Conservation (phyloP, 2,329 filamentous ascomycete species). For the Clarireedia monteithiana region DNA sequence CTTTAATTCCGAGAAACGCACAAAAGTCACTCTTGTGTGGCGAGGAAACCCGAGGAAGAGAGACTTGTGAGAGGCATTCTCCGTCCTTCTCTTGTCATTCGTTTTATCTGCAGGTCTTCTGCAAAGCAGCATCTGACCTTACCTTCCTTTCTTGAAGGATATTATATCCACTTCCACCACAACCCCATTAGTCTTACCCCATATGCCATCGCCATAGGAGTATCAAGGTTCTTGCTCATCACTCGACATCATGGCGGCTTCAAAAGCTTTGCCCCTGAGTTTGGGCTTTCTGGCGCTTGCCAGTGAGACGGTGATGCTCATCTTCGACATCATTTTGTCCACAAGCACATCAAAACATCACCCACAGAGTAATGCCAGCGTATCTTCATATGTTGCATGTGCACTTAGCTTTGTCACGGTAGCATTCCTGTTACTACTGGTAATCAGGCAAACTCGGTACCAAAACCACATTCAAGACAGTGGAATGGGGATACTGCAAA, state of each 20-base stretch:
- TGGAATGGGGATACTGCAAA: conserved; percentile 20
- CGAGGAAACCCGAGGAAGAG: neutral
- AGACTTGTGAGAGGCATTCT: neutral
- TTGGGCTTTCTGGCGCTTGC: conserved; percentile 24
- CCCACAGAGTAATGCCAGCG: conserved; percentile 9
- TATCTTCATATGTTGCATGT: conserved; percentile 23
- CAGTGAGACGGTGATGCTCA: conserved; percentile 23
- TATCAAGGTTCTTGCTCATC: neutral
- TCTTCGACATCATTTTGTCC: conserved; percentile 26
- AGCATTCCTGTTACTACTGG: conserved; percentile 19
- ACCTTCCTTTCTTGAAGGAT: neutral
- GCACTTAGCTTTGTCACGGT: conserved; percentile 18
- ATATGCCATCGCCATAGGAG: conserved; percentile 1
- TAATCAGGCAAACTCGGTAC: conserved; percentile 24
- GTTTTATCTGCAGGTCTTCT: neutral
- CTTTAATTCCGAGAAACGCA: neutral
- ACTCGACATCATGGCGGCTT: conserved; percentile 17
- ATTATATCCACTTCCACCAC: neutral
- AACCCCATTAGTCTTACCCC: neutral
- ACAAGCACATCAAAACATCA: conserved; percentile 16
- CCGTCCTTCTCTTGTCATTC: neutral
- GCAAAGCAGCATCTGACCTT: neutral
- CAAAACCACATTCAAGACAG: conserved; percentile 23
- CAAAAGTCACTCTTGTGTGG: neutral
- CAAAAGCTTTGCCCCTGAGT: conserved; percentile 18